Conservation (phyloP, 345 rosid species). For the Hypericum perforatum region DNA sequence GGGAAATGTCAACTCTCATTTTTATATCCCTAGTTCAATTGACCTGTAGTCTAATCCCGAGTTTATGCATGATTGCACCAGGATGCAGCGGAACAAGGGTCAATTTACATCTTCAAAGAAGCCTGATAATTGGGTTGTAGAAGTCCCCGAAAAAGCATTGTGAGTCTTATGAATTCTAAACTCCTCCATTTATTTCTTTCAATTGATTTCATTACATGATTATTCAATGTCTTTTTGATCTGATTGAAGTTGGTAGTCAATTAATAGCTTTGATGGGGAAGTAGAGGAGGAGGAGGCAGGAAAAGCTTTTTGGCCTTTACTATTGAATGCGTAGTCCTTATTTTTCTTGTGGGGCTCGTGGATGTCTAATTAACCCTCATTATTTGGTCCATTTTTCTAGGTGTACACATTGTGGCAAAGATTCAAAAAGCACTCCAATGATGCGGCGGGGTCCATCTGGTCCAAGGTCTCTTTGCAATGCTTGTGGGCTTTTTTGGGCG, state of each 20-base stretch:
- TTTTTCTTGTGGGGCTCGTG: no score
- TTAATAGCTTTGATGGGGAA: no score
- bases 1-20: no score
- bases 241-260: no score
- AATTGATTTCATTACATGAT: neutral
- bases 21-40: no score
- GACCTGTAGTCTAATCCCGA: no score
- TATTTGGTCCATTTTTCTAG: conserved; percentile 29
- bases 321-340: no score
- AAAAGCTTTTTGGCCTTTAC: no score
- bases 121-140: conserved; percentile 32
- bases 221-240: no score
- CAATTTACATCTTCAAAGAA: conserved; percentile 86
- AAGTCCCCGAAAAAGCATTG: conserved; percentile 51
- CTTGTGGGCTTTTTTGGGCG: conserved; percentile 95
- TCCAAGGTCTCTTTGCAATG: conserved; percentile 96
- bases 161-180: conserved; percentile 30
- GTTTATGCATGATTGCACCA: conserved; percentile 16
- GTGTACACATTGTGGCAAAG: conserved; percentile 82
- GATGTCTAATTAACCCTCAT: neutral
- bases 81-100: conserved; percentile 97
- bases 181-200: neutral
- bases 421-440: conserved; percentile 88
- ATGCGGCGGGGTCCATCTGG: conserved; percentile 99
- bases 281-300: no score